These are phyloP conservation scores for Diaporthe sp. DNA, from an alignment of 2,329 filamentous ascomycete genomes.

Conservation along the genomic window DNA sequence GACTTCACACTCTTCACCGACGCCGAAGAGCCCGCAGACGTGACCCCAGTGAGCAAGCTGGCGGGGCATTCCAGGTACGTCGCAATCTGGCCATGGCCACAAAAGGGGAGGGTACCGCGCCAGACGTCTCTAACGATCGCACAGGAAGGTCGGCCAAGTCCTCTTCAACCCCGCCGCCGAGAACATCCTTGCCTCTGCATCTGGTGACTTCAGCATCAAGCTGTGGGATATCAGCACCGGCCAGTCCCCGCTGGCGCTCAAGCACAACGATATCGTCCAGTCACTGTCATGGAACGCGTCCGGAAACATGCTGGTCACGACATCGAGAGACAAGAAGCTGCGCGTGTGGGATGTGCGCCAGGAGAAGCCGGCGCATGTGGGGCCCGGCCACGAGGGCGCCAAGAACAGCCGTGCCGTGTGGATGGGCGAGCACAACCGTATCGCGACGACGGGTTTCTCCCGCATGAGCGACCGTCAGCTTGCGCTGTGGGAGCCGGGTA, in stretches of 20 bases:
- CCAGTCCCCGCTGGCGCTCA: constrained; percentile 80
- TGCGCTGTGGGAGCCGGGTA: constrained; percentile 93
- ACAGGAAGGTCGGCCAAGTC: constrained; percentile 96
- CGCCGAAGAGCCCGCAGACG: constrained; percentile 84
- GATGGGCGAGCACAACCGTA: constrained; percentile 96
- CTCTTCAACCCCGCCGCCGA: constrained; percentile 97
- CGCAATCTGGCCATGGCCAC: constrained; percentile 32
- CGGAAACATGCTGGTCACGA: constrained; percentile 88
- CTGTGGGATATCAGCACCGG: constrained; percentile 93
- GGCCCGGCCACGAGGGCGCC: constrained; percentile 87
- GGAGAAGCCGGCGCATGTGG: constrained; percentile 88
- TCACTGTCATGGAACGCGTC: constrained; percentile 96
- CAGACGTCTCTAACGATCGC: constrained; percentile 40
- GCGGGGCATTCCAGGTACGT: constrained; percentile 86
- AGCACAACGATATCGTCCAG: constrained; percentile 93
- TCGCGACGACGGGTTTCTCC: constrained; percentile 97
- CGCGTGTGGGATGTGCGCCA: constrained; percentile 98
- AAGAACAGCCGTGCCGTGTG: constrained; percentile 98
- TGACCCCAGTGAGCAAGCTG: constrained; percentile 85
- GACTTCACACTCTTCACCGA: constrained; percentile 88
- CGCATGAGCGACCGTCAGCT: constrained; percentile 98
- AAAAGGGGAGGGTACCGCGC: constrained; percentile 1
- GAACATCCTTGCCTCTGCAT: constrained; percentile 94
- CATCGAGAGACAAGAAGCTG: constrained; percentile 97
- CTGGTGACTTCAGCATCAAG: constrained; percentile 95